Evolutionary conservation across 169 alveolate genomes (phyloP).

Genomic region (Plasmodium inui): DNA sequence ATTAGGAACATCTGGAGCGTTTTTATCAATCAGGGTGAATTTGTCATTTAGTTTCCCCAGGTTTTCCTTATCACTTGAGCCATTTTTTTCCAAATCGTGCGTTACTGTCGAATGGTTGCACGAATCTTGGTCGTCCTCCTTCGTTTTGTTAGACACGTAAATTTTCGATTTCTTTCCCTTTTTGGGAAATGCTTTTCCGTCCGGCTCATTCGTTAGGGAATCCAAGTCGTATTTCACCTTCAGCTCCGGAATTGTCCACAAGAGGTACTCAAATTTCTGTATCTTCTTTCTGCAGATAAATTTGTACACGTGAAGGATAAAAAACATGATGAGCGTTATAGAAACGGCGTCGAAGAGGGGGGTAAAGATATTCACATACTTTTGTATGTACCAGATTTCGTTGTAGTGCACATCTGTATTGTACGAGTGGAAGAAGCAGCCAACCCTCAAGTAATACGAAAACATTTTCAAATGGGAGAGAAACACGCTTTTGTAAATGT

Average conservation of each 20-base stretch:
- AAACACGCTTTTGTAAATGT: constrained; percentile 26
- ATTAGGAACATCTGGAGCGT: background rate
- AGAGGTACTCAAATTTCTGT: constrained; percentile 12
- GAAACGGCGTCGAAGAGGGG: constrained; percentile 33
- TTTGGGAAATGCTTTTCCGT: background rate
- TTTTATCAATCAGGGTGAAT: background rate
- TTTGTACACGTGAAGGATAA: constrained; percentile 23
- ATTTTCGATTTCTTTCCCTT: constrained; percentile 21
- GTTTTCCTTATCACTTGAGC: background rate
- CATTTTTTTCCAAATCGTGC: constrained; percentile 35
- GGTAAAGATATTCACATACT: constrained; percentile 44
- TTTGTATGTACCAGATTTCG: constrained; percentile 63
- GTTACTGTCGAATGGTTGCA: background rate
- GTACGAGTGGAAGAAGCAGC: constrained; percentile 26
- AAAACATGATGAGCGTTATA: constrained; percentile 42
- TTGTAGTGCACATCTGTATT: constrained; percentile 44
- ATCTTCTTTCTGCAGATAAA: constrained; percentile 22
- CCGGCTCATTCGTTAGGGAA: background rate
- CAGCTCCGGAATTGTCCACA: constrained; percentile 39
- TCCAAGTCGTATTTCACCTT: constrained; percentile 6
- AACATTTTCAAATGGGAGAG: constrained; percentile 55
- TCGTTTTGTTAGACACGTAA: background rate
- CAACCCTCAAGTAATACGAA: constrained; percentile 34
- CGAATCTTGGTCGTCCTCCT: background rate
- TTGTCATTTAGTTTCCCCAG: background rate